These are phyloP conservation scores for Hirschioporus abietinus DNA, from an alignment of 768 basidiomycete species.

Conservation along the genomic window DNA sequence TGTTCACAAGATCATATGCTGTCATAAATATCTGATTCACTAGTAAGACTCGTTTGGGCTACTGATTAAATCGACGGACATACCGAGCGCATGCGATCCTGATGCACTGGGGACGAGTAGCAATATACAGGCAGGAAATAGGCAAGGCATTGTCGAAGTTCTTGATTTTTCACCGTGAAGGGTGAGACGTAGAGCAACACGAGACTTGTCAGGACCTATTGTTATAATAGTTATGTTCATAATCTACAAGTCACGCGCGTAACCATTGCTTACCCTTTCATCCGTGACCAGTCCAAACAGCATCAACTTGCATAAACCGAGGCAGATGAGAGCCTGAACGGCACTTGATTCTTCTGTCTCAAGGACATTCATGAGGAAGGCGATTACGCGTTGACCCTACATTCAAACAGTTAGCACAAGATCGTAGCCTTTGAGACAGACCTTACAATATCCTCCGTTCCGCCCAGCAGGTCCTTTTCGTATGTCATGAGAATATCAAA, in stretches of 20 bases:
- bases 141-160: slow-evolving; percentile 44
- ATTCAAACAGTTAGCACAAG: neutral
- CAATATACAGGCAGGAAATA: slow-evolving; percentile 52
- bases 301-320: slow-evolving; percentile 48
- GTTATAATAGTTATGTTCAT: slow-evolving; percentile 11
- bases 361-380: slow-evolving; percentile 36
- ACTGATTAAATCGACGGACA: slow-evolving; percentile 19
- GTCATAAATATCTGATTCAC: slow-evolving; percentile 29
- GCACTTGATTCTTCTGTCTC: slow-evolving; percentile 34
- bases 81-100: slow-evolving; percentile 37
- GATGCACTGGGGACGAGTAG: slow-evolving; percentile 40
- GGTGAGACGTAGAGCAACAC: slow-evolving; percentile 43
- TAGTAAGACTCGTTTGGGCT: slow-evolving; percentile 2
- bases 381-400: slow-evolving; percentile 31
- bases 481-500: slow-evolving; percentile 49
- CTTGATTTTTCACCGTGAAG: slow-evolving; percentile 41
- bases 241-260: no score
- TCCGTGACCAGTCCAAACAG: slow-evolving; percentile 43
- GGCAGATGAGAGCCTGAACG: slow-evolving; percentile 39
- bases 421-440: neutral
- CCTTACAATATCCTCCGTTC: slow-evolving; percentile 13
- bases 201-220: slow-evolving; percentile 39
- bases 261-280: slow-evolving; percentile 27
- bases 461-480: slow-evolving; percentile 30
- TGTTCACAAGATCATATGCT: slow-evolving; percentile 26